These are phyloP conservation scores for Sphagnum contortum DNA, from an alignment of 225 moss, liverwort and hornwort species.

Conservation along the genomic window DNA sequence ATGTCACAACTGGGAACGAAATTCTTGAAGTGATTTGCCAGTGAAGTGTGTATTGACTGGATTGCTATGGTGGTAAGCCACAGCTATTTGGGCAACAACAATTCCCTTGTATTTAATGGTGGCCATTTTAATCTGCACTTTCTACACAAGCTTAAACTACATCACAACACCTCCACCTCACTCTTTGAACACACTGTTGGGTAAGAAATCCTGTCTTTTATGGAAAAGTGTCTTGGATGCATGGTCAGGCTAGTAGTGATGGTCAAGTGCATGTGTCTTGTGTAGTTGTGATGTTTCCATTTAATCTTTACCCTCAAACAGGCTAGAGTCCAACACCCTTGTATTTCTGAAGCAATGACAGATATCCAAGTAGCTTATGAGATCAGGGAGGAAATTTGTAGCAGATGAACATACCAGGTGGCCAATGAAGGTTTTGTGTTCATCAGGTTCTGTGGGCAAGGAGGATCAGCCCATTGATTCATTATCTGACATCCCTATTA, in stretches of 20 bases:
- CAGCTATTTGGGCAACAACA: conserved; percentile 90
- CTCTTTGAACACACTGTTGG: conserved; percentile 55
- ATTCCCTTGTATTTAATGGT: conserved; percentile 72
- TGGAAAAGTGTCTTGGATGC: background rate
- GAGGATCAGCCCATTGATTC: conserved; percentile 50
- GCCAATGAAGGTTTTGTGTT: conserved; percentile 6
- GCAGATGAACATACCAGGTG: conserved; percentile 59
- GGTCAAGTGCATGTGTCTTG: background rate
- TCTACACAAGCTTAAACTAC: conserved; percentile 66
- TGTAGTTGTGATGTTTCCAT: background rate
- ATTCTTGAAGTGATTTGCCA: too few species aligned
- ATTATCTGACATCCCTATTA: conserved; percentile 69
- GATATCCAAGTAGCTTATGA: background rate
- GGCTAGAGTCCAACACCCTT: background rate
- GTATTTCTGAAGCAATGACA: background rate
- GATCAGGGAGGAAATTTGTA: background rate
- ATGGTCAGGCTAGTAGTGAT: background rate
- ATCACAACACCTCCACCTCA: conserved; percentile 58
- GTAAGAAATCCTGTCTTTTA: conserved; percentile 23
- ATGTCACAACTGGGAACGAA: too few species aligned
- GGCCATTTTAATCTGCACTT: conserved; percentile 41
- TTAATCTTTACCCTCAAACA: background rate
- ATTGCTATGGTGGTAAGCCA: background rate
- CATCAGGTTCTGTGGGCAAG: conserved; percentile 5
- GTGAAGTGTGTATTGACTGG: background rate